phyloP scores from a whole-genome alignment of 2,329 filamentous ascomycete genomes.

The Fusarium pseudoanthophilum region DNA sequence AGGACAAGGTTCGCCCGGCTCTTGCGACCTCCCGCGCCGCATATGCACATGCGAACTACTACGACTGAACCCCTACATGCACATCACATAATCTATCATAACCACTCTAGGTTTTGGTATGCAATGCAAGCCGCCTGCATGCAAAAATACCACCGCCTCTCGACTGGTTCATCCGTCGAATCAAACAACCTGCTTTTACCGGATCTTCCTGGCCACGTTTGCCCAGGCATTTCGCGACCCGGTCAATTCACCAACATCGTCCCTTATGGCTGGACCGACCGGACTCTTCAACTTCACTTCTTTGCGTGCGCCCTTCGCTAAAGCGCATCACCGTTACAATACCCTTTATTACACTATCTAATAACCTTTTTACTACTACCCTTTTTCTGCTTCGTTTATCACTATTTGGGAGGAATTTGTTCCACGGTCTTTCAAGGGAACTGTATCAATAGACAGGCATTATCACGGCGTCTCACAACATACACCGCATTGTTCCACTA shows the following conservation, averaged over 20 bases:
- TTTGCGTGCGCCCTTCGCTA: slow-evolving; percentile 18
- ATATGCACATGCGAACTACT: slow-evolving; percentile 42
- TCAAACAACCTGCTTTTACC: slow-evolving; percentile 38
- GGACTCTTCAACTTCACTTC: slow-evolving; percentile 41
- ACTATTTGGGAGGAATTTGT: slow-evolving; percentile 41
- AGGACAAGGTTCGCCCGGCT: slow-evolving; percentile 35
- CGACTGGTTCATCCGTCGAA: slow-evolving; percentile 30
- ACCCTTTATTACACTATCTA: slow-evolving; percentile 42
- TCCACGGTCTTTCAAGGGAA: slow-evolving; percentile 38
- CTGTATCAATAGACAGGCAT: slow-evolving; percentile 47
- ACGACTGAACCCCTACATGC: slow-evolving; percentile 35
- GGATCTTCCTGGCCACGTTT: slow-evolving; percentile 15
- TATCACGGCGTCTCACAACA: slow-evolving; percentile 44
- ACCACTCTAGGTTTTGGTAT: slow-evolving; percentile 29
- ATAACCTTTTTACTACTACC: slow-evolving; percentile 15
- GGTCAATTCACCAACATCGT: slow-evolving; percentile 21
- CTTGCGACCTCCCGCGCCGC: slow-evolving; percentile 30
- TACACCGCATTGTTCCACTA: slow-evolving; percentile 31
- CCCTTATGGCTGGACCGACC: slow-evolving; percentile 44
- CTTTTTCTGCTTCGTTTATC: slow-evolving; percentile 30
- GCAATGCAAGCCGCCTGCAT: slow-evolving; percentile 33
- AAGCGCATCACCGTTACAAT: slow-evolving; percentile 35
- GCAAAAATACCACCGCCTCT: background rate
- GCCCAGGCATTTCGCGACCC: slow-evolving; percentile 19
- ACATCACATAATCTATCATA: slow-evolving; percentile 33